Percentiles rank a stretch among this genome's conserved stretches.
Conservation (phyloP, 139 green algal species). For the Chlorella sorokiniana region DNA sequence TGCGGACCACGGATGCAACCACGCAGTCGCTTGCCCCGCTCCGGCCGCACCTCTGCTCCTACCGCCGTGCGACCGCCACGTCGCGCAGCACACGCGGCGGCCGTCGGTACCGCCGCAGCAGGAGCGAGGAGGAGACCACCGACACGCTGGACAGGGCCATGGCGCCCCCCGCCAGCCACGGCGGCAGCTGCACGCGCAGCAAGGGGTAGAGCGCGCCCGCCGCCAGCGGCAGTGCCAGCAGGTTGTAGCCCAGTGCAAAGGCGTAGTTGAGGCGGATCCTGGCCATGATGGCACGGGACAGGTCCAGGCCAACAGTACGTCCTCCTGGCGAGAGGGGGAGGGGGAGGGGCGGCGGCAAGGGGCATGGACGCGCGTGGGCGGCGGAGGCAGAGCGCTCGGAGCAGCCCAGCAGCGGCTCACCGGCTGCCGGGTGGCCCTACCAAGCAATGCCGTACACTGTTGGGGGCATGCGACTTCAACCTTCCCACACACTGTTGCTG, state of each 20-base stretch:
- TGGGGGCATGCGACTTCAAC: too few species aligned
- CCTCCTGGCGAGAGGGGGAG: slow-evolving; percentile 49
- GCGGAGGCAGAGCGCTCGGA: too few species aligned
- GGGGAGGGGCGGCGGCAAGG: background rate
- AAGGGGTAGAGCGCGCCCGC: slow-evolving; percentile 70
- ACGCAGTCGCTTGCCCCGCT: background rate
- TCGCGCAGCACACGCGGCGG: slow-evolving; percentile 17
- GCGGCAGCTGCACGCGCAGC: slow-evolving; percentile 71
- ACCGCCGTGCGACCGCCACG: background rate
- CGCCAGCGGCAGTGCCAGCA: slow-evolving; percentile 82
- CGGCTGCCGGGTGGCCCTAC: too few species aligned
- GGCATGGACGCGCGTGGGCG: too few species aligned
- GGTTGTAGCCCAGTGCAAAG: slow-evolving; percentile 96
- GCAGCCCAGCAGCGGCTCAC: too few species aligned
- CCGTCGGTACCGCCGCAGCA: slow-evolving; percentile 79
- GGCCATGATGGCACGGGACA: slow-evolving; percentile 82
- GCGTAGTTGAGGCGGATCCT: slow-evolving; percentile 94
- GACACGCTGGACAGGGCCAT: slow-evolving; percentile 92
- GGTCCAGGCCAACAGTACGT: slow-evolving; percentile 81
- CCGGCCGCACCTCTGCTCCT: too few species aligned
- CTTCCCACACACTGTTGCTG: background rate
- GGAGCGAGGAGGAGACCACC: slow-evolving; percentile 83
- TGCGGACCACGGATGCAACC: background rate
- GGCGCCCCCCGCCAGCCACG: slow-evolving; percentile 87
- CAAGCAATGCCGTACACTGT: too few species aligned